Percentiles rank a stretch among this genome's conserved stretches.
Evolutionary conservation across 2,329 filamentous ascomycete genomes (phyloP).

Genomic region (Calonectria pseudoreteaudii): DNA sequence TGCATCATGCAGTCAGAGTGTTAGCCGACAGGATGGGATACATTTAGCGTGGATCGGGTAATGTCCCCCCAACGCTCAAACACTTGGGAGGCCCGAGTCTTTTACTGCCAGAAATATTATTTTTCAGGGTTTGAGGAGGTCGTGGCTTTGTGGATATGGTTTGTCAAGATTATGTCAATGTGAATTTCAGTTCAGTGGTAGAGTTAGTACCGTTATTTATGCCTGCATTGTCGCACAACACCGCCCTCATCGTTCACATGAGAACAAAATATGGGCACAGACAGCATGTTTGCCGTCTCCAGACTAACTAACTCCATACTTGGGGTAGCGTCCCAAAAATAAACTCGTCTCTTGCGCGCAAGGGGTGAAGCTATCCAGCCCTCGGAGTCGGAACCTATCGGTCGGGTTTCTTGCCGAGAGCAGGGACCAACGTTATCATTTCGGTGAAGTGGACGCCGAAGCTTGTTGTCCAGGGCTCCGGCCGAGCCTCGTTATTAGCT

Average conservation of each 20-base stretch:
- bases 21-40: background rate
- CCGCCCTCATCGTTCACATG: background rate
- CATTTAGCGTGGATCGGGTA: background rate
- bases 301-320: background rate
- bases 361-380: constrained; percentile 7
- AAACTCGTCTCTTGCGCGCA: background rate
- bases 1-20: background rate
- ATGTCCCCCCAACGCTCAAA: background rate
- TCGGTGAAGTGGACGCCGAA: background rate
- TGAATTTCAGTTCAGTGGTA: background rate
- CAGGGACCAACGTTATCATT: background rate
- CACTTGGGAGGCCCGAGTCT: background rate
- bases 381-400: constrained; percentile 19
- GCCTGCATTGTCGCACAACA: background rate
- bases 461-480: background rate
- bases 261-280: background rate
- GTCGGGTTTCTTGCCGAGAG: constrained; percentile 32
- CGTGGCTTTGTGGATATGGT: background rate
- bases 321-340: background rate
- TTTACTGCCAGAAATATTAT: background rate
- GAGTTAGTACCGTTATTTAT: background rate
- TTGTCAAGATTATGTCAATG: background rate
- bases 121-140: background rate
- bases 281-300: background rate
- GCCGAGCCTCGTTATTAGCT: background rate